phyloP scores from a whole-genome alignment of 768 basidiomycete species.

The Amanita thiersii region DNA sequence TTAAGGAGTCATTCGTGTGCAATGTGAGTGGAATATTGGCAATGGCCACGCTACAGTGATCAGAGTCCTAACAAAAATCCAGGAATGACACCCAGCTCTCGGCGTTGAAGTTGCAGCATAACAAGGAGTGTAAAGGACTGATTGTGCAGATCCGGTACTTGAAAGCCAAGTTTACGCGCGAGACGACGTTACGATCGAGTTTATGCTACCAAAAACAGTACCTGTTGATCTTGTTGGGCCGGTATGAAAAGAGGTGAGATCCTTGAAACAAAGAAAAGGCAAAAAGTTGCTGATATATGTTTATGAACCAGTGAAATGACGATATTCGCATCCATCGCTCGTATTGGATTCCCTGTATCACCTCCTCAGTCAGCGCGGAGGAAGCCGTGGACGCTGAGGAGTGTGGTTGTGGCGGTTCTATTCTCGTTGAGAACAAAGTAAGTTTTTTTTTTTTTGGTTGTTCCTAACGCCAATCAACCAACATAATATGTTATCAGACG shows the following conservation, averaged over 20 bases:
- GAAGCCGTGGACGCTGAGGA: conserved; percentile 46
- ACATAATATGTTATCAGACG: conserved; percentile 30
- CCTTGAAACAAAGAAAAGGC: no score
- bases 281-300: background rate
- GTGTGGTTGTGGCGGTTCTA: conserved; percentile 44
- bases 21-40: conserved; percentile 32
- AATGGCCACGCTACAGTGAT: background rate
- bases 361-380: conserved; percentile 23
- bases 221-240: conserved; percentile 62
- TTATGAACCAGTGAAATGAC: conserved; percentile 51
- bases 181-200: conserved; percentile 69
- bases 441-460: conserved; percentile 15
- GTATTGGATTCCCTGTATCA: conserved; percentile 58
- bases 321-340: conserved; percentile 68
- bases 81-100: conserved; percentile 51
- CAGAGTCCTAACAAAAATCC: background rate
- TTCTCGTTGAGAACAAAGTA: conserved; percentile 64
- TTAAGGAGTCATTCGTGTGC: conserved; percentile 51
- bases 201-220: conserved; percentile 87
- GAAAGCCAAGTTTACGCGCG: conserved; percentile 86
- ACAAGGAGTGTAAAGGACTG: conserved; percentile 83
- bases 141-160: conserved; percentile 88
- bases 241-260: conserved; percentile 65
- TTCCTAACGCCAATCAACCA: background rate
- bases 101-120: conserved; percentile 57